Evolutionary conservation across 2,329 filamentous ascomycete genomes (phyloP).

Genomic region (Colletotrichum shisoi): DNA sequence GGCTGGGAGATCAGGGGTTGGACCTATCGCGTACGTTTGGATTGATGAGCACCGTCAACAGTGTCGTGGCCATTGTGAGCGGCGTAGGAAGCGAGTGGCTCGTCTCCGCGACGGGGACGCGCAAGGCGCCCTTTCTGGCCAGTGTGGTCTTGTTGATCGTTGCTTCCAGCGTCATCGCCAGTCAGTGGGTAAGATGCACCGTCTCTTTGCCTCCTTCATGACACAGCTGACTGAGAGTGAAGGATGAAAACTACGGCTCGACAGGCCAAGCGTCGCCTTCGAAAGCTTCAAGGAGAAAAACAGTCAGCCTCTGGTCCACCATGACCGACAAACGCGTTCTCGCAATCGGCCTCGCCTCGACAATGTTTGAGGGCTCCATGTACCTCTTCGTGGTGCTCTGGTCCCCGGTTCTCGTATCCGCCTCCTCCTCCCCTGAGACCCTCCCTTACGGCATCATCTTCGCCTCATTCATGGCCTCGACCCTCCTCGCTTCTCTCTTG

Average conservation of each 20-base stretch:
- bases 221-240: not conserved
- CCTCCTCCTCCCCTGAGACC: conserved; percentile 42
- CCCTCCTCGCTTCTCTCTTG: conserved; percentile 65
- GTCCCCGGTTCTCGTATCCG: conserved; percentile 58
- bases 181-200: conserved; percentile 54
- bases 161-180: conserved; percentile 56
- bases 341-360: conserved; percentile 59
- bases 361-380: conserved; percentile 66
- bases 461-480: conserved; percentile 65
- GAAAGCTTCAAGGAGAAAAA: conserved; percentile 23
- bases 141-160: conserved; percentile 51
- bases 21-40: conserved; percentile 61
- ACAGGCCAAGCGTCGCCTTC: conserved; percentile 36
- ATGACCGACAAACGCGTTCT: conserved; percentile 57
- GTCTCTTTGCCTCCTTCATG: not conserved
- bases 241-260: conserved; percentile 61
- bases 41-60: conserved; percentile 60
- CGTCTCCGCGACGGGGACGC: conserved; percentile 56
- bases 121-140: conserved; percentile 58
- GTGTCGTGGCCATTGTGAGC: conserved; percentile 62
- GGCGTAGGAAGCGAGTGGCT: conserved; percentile 62
- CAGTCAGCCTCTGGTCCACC: conserved; percentile 40
- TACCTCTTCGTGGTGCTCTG: conserved; percentile 69
- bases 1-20: conserved; percentile 51
- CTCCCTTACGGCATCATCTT: conserved; percentile 63